A percentile compares a stretch with the other conserved stretches of the same genome.
Conservation (phyloP, 2,329 filamentous ascomycete species). For the Septoria linicola region DNA sequence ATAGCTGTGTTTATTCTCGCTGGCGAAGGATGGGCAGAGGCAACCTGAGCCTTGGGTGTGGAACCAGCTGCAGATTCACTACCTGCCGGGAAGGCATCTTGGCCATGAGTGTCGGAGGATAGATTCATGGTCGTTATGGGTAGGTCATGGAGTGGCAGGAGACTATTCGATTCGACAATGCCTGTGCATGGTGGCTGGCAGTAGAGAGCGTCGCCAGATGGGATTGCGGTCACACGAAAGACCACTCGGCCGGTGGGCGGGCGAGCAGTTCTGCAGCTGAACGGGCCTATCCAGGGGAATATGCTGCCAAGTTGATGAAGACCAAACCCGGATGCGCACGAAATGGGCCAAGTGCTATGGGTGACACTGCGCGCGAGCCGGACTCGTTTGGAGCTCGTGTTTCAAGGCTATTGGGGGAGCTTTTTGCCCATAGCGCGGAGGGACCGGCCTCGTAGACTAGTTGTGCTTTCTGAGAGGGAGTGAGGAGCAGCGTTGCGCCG, state of each 20-base stretch:
- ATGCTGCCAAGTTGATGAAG: slow-evolving; percentile 5
- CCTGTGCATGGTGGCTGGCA: slow-evolving; percentile 26
- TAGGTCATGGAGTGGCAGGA: slow-evolving; percentile 21
- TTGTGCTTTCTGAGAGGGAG: slow-evolving; percentile 12
- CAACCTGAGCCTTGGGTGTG: slow-evolving; percentile 20
- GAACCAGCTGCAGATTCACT: slow-evolving; percentile 20
- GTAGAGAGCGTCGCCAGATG: slow-evolving; percentile 13
- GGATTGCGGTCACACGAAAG: slow-evolving; percentile 15
- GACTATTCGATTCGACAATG: slow-evolving; percentile 27
- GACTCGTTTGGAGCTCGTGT: neutral
- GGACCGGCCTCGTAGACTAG: slow-evolving; percentile 17
- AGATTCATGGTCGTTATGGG: slow-evolving; percentile 27
- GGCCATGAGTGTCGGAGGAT: slow-evolving; percentile 24
- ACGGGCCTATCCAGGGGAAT: slow-evolving; percentile 1
- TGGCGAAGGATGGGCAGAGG: slow-evolving; percentile 17
- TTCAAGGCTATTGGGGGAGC: slow-evolving; percentile 7
- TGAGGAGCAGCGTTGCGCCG: slow-evolving; percentile 12
- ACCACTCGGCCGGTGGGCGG: slow-evolving; percentile 18
- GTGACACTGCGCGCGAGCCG: slow-evolving; percentile 1
- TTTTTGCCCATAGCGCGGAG: slow-evolving; percentile 18
- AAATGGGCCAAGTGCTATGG: slow-evolving; percentile 5
- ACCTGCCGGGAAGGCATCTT: slow-evolving; percentile 24
- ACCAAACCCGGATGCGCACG: slow-evolving; percentile 3
- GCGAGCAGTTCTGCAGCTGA: neutral
- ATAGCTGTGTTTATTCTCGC: slow-evolving; percentile 19